phyloP scores from a whole-genome alignment of 352 stramenopile genomes.

The Pythium dissotocum region DNA sequence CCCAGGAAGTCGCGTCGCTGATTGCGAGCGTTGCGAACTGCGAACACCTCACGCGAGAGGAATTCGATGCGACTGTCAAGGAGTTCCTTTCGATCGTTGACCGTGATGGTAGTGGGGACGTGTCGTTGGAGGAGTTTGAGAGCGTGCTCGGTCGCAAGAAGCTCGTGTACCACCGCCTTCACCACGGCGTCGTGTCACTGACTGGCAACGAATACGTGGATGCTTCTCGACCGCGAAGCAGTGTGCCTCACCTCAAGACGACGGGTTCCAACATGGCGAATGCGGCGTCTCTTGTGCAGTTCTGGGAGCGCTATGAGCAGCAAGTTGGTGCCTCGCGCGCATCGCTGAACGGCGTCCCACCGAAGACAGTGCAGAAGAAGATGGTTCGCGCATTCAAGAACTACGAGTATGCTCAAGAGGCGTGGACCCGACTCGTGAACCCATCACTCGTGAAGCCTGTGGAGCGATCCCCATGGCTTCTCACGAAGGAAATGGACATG shows the following conservation, averaged over 20 bases:
- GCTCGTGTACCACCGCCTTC: conserved; percentile 65
- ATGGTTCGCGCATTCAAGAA: conserved; percentile 87
- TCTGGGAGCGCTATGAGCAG: conserved; percentile 75
- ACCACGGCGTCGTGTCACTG: conserved; percentile 59
- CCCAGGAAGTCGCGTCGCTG: conserved; percentile 61
- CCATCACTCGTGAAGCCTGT: conserved; percentile 64
- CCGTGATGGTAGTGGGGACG: conserved; percentile 75
- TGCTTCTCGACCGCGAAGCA: conserved; percentile 55
- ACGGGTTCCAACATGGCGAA: conserved; percentile 49
- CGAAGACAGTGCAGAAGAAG: conserved; percentile 77
- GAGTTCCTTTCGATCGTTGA: conserved; percentile 84
- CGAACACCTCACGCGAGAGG: conserved; percentile 67
- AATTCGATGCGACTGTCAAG: conserved; percentile 74
- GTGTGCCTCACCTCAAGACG: conserved; percentile 64
- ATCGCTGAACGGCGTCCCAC: conserved; percentile 58
- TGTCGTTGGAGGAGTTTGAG: conserved; percentile 86
- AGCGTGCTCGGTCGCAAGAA: conserved; percentile 66
- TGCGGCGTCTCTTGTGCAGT: conserved; percentile 51
- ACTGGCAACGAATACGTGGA: conserved; percentile 82
- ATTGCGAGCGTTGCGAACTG: conserved; percentile 70
- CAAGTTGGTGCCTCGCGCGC: conserved; percentile 59
- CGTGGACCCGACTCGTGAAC: conserved; percentile 82
- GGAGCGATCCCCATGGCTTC: conserved; percentile 69
- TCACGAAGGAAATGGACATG: conserved; percentile 85
- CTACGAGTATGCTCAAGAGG: conserved; percentile 87